Percentiles rank a stretch among this genome's conserved stretches.
Evolutionary conservation across 2,329 filamentous ascomycete genomes (phyloP).

Genomic region (Elsinoe arachidis): DNA sequence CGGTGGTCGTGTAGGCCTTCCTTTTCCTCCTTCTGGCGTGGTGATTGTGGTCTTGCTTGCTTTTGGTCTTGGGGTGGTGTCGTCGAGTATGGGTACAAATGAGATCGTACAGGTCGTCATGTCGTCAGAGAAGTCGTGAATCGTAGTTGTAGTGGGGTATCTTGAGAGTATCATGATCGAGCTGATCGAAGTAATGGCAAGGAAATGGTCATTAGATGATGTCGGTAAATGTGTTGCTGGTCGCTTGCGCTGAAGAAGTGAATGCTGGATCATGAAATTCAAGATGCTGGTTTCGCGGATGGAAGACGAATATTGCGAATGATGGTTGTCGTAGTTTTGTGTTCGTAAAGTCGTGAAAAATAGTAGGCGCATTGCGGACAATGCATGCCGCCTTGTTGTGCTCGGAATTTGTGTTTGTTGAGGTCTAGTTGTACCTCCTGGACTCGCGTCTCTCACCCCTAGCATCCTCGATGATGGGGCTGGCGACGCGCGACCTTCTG

Average conservation of each 20-base stretch:
- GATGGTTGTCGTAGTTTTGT: no score
- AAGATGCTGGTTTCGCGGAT: neutral
- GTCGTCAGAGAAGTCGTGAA: neutral
- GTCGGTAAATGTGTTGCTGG: neutral
- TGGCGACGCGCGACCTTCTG: conserved; percentile 7
- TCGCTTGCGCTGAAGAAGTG: neutral
- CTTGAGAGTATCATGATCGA: neutral
- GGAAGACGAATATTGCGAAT: neutral
- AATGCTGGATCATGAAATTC: neutral
- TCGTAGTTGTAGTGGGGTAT: neutral
- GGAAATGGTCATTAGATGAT: neutral
- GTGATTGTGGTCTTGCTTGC: neutral
- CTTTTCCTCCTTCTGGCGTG: neutral
- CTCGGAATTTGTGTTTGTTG: neutral
- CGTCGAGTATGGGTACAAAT: neutral
- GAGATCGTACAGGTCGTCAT: neutral
- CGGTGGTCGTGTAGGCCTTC: neutral
- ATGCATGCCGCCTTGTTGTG: neutral
- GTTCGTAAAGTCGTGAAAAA: neutral
- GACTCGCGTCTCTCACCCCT: neutral
- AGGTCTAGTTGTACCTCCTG: neutral
- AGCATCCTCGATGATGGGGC: conserved; percentile 5
- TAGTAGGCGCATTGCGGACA: neutral
- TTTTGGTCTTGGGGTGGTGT: neutral
- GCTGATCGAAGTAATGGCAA: neutral